A percentile compares a stretch with the other conserved stretches of the same genome.
Evolutionary conservation across 805 yeast species (phyloP).

Genomic region (Blastobotrys americana): DNA sequence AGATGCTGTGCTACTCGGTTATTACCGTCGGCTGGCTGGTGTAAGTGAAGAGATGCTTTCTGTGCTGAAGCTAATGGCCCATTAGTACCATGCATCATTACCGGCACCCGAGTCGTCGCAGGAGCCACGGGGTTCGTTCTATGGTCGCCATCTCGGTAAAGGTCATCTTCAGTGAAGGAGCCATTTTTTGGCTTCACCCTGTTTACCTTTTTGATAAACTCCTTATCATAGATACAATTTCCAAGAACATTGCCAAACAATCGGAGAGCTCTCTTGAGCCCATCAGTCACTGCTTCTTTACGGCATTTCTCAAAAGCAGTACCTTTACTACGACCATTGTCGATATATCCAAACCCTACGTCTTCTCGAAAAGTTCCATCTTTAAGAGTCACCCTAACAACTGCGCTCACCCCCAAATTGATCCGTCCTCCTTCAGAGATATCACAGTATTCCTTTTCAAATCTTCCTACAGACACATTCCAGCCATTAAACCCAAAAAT

Average conservation of each 20-base stretch:
- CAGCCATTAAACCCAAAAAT: conserved; percentile 77
- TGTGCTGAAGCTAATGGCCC: no score
- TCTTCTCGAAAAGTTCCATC: conserved; percentile 82
- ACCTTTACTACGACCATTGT: conserved; percentile 44
- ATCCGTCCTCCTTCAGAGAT: conserved; percentile 21
- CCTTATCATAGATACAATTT: conserved; percentile 32
- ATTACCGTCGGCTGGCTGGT: not conserved
- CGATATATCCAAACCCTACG: conserved; percentile 66
- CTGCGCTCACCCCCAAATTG: conserved; percentile 26
- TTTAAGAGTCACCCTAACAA: conserved; percentile 59
- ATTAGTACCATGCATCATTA: no score
- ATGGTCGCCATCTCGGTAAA: conserved; percentile 1
- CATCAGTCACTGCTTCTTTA: conserved; percentile 83
- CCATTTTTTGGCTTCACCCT: conserved; percentile 14
- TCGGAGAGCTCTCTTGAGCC: conserved; percentile 67
- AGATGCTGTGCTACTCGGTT: not conserved
- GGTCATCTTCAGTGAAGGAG: conserved; percentile 13
- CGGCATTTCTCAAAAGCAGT: conserved; percentile 74
- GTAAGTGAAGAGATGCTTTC: no score
- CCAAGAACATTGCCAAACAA: conserved; percentile 76
- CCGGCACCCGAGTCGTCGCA: no score
- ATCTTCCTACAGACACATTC: conserved; percentile 53
- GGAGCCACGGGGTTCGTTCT: not conserved
- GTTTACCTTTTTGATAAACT: conserved; percentile 22
- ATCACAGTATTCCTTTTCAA: conserved; percentile 46